These are phyloP conservation scores for Syzygium syzygioides DNA, from an alignment of 441 rosid genomes.

Conservation along the genomic window DNA sequence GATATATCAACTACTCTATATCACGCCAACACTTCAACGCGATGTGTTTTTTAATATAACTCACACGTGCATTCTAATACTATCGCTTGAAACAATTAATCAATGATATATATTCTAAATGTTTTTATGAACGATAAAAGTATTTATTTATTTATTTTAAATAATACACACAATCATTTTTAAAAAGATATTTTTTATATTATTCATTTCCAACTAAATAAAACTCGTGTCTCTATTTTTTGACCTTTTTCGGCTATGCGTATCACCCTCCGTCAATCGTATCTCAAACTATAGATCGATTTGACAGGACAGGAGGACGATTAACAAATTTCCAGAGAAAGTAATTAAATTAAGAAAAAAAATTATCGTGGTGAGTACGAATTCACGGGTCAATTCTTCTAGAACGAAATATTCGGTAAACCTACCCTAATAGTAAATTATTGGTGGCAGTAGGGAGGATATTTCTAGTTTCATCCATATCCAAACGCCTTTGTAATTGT, in stretches of 20 bases:
- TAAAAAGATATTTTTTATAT: too few species aligned
- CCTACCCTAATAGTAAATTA: not conserved
- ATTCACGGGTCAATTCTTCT: not conserved
- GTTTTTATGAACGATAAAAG: too few species aligned
- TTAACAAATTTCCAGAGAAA: not conserved
- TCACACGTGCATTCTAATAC: too few species aligned
- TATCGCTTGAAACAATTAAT: too few species aligned
- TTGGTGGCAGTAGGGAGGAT: not conserved
- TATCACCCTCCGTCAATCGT: not conserved
- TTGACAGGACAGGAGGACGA: not conserved
- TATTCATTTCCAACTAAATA: too few species aligned
- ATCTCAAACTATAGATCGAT: not conserved
- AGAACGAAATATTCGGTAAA: not conserved
- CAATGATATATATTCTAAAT: too few species aligned
- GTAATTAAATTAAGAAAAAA: not conserved
- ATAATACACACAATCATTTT: too few species aligned
- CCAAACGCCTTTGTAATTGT: not conserved
- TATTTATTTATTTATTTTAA: too few species aligned
- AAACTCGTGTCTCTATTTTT: not conserved
- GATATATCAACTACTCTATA: too few species aligned
- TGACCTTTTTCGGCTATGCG: not conserved
- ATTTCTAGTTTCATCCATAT: not conserved
- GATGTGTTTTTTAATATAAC: too few species aligned
- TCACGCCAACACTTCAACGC: too few species aligned
- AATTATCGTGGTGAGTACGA: not conserved